These are phyloP conservation scores for Monosporozyma unispora DNA, from an alignment of 805 yeast genomes.

Conservation along the genomic window DNA sequence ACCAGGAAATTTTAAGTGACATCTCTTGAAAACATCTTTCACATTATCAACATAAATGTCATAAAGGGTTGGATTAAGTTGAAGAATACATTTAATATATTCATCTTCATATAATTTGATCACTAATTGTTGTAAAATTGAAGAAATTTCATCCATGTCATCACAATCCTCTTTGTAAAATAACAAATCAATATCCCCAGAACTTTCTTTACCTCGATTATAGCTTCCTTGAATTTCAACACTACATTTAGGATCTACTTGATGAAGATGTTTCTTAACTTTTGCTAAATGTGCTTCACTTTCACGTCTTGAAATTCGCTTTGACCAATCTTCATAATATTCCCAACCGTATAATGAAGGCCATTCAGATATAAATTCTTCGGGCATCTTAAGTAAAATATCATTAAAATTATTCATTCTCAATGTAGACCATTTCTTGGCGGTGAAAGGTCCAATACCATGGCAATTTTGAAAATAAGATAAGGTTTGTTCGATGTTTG, in stretches of 20 bases:
- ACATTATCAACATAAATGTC: conserved; percentile 8
- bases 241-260: conserved; percentile 13
- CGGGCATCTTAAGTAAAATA: conserved; percentile 12
- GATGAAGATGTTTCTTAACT: conserved; percentile 11
- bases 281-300: conserved; percentile 16
- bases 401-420: conserved; percentile 15
- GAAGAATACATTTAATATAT: conserved; percentile 23
- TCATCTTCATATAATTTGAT: conserved; percentile 11
- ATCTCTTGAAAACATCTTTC: conserved; percentile 7
- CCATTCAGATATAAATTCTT: conserved; percentile 20
- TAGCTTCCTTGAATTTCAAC: conserved; percentile 28
- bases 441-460: conserved; percentile 23
- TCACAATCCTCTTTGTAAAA: conserved; percentile 22
- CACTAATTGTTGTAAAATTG: conserved; percentile 15
- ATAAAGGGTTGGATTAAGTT: conserved; percentile 11
- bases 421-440: conserved; percentile 19
- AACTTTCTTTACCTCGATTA: conserved; percentile 15
- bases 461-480: conserved; percentile 24
- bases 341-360: conserved; percentile 26
- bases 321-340: conserved; percentile 27
- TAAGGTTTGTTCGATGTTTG: conserved; percentile 11
- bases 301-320: conserved; percentile 19
- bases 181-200: conserved; percentile 29
- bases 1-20: conserved; percentile 6
- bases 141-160: conserved; percentile 14